Conservation (phyloP, 805 yeast species). For the Lachancea dasiensis region DNA sequence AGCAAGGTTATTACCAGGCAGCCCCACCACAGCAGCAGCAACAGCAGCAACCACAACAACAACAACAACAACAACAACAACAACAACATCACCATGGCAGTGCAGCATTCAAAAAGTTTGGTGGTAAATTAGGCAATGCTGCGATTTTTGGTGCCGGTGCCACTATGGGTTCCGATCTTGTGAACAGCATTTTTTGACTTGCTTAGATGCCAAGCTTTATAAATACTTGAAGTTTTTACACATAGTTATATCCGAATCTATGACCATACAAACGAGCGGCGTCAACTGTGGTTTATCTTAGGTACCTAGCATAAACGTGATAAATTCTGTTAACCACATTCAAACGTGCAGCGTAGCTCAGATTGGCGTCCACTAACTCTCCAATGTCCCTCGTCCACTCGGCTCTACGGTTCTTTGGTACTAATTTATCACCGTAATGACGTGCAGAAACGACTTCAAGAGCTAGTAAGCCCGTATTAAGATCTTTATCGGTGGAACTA, state of each 20-base stretch:
- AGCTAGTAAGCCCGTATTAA: constrained; percentile 54
- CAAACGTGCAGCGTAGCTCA: constrained; percentile 37
- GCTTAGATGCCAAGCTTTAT: neutral
- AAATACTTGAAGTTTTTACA: neutral
- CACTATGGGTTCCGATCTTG: constrained; percentile 77
- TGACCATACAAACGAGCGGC: neutral
- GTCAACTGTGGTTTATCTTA: constrained; percentile 4
- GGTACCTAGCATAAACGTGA: constrained; percentile 47
- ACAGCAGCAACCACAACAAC: no score
- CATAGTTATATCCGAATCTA: neutral
- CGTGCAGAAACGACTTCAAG: constrained; percentile 59
- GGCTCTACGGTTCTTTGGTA: constrained; percentile 44
- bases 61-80: constrained; percentile 25
- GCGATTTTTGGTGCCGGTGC: constrained; percentile 97
- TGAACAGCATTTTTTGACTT: constrained; percentile 62
- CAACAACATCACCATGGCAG: constrained; percentile 26
- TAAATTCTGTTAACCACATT: constrained; percentile 52
- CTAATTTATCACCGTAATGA: constrained; percentile 39
- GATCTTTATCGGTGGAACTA: constrained; percentile 16
- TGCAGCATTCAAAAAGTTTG: constrained; percentile 51
- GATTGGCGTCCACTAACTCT: constrained; percentile 44
- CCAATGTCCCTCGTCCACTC: constrained; percentile 63
- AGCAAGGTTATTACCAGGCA: constrained; percentile 24
- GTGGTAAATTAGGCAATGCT: constrained; percentile 83
- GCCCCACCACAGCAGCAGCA: constrained; percentile 23